phyloP scores from a whole-genome alignment of 163 green algal genomes.

The Chlamydomonas reinhardtii region DNA sequence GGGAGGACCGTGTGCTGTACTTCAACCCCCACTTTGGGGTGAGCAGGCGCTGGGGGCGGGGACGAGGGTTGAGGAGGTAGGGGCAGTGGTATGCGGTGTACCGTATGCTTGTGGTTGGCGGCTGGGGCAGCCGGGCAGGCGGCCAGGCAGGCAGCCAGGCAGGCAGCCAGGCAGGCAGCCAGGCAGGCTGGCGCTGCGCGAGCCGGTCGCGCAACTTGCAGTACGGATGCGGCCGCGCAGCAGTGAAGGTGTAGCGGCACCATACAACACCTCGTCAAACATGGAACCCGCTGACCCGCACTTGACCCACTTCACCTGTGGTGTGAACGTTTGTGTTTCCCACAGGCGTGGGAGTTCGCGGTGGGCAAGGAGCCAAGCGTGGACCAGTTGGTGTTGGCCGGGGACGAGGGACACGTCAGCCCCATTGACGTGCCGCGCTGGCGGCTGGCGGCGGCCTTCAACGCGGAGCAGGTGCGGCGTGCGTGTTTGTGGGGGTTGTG shows the following conservation, averaged over 20 bases:
- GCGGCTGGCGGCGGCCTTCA: conserved; percentile 39
- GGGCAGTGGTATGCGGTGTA: background rate
- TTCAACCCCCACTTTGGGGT: conserved; percentile 39
- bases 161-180: too few species aligned
- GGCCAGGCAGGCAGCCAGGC: too few species aligned
- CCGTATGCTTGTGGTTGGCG: background rate
- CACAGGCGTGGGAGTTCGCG: conserved; percentile 30
- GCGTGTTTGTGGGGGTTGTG: too few species aligned
- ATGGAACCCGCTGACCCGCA: too few species aligned
- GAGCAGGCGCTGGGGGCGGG: background rate
- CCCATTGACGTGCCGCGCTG: conserved; percentile 28
- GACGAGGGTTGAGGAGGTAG: background rate
- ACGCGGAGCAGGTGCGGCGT: background rate
- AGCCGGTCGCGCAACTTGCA: too few species aligned
- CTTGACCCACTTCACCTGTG: too few species aligned
- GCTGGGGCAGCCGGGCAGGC: too few species aligned
- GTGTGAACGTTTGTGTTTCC: too few species aligned
- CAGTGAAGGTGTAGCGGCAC: too few species aligned
- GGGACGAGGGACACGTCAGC: conserved; percentile 23
- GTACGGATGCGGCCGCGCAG: too few species aligned
- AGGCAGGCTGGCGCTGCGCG: too few species aligned
- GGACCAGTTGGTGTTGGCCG: conserved; percentile 39
- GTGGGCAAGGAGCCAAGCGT: conserved; percentile 25
- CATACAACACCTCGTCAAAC: too few species aligned
- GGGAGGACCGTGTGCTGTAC: conserved; percentile 23